Percentiles rank a stretch among this genome's conserved stretches.
phyloP scores from a whole-genome alignment of 139 green algal genomes.

The Chlorella vulgaris region DNA sequence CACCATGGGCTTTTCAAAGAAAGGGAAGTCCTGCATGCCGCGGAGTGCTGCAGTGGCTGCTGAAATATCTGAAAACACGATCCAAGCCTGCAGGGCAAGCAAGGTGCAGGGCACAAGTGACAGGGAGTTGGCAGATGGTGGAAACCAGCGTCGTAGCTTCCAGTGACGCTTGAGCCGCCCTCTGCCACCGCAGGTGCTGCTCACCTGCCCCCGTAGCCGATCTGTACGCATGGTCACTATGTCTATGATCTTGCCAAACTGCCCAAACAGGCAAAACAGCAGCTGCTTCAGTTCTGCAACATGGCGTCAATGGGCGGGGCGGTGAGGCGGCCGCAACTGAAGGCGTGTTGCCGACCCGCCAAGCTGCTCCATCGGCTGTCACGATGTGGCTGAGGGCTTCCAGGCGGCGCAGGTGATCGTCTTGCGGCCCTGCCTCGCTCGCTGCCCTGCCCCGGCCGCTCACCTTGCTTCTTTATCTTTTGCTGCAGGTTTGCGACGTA shows the following conservation, averaged over 20 bases:
- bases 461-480: conserved; percentile 95
- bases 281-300: conserved; percentile 89
- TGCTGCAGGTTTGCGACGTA: conserved; percentile 96
- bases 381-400: not conserved
- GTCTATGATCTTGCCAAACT: conserved; percentile 97
- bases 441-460: not conserved
- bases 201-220: conserved; percentile 71
- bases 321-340: not conserved
- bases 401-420: no score
- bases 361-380: not conserved
- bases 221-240: conserved; percentile 67
- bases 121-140: no score
- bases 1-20: conserved; percentile 96
- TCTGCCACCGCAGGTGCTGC: no score
- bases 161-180: no score
- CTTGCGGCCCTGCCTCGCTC: no score
- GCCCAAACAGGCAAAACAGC: conserved; percentile 94
- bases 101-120: no score
- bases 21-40: conserved; percentile 98
- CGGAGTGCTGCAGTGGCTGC: conserved; percentile 87
- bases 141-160: no score
- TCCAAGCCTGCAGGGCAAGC: conserved; percentile 78
- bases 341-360: no score
- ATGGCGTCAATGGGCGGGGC: not conserved
- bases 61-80: conserved; percentile 91